Conservation (phyloP, 176 grass and related monocot species). For the Carex scoparia region DNA sequence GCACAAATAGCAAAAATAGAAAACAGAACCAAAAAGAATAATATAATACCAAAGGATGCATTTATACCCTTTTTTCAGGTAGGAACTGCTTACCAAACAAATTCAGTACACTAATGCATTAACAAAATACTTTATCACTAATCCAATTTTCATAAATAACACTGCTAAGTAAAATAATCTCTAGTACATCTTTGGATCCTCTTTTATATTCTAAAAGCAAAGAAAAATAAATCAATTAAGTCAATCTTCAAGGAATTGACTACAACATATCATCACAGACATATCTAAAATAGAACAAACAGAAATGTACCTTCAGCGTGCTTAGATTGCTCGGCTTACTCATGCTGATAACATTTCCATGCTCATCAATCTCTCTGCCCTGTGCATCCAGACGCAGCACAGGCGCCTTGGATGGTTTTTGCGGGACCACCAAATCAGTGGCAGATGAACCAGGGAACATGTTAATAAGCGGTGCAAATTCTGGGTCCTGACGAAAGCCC, state of each 20-base stretch:
- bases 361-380: constrained; percentile 90
- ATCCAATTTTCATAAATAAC: background rate
- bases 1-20: background rate
- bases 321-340: constrained; percentile 70
- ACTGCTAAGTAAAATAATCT: background rate
- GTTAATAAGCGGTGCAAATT: constrained; percentile 74
- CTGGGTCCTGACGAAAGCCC: constrained; percentile 92
- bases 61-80: background rate
- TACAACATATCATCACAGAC: constrained; percentile 9
- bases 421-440: constrained; percentile 54
- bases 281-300: background rate
- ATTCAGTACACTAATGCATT: background rate
- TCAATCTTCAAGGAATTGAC: background rate
- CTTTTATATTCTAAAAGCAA: background rate
- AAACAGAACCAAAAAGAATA: background rate
- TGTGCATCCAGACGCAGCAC: constrained; percentile 88
- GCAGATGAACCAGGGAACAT: constrained; percentile 72
- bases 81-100: background rate
- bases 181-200: background rate
- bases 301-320: constrained; percentile 72
- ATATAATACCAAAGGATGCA: background rate
- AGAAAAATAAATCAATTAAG: background rate
- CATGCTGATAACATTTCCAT: constrained; percentile 76
- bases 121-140: background rate
- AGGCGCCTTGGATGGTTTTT: constrained; percentile 73